Conservation (phyloP, 805 yeast genomes). For the Wickerhamiella bombiphila region DNA sequence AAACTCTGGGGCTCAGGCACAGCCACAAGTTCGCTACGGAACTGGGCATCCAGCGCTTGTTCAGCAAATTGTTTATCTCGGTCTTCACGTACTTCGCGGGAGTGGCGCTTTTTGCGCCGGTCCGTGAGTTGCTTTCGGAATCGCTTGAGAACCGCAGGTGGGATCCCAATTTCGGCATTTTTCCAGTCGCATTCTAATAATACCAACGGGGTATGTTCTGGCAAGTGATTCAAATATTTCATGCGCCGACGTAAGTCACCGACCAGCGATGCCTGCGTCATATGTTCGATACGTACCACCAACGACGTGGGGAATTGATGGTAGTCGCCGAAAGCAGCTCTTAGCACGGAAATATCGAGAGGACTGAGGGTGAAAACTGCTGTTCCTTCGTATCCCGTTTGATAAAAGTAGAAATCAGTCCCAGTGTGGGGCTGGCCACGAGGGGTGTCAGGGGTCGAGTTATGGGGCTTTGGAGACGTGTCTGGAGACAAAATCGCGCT, state of each 20-base stretch:
- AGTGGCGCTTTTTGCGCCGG: conserved; percentile 17
- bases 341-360: conserved; percentile 63
- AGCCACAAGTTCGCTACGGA: conserved; percentile 15
- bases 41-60: conserved; percentile 25
- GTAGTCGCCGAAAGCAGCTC: conserved; percentile 46
- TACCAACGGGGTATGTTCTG: conserved; percentile 72
- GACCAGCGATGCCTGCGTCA: conserved; percentile 50
- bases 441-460: background rate
- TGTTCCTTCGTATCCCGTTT: conserved; percentile 56
- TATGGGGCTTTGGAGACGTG: background rate
- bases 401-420: conserved; percentile 56
- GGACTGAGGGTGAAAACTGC: conserved; percentile 58
- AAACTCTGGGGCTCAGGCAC: conserved; percentile 9
- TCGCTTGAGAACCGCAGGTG: conserved; percentile 17
- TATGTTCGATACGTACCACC: conserved; percentile 49
- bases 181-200: conserved; percentile 79
- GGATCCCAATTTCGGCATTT: conserved; percentile 25
- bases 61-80: conserved; percentile 20
- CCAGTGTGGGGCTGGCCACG: conserved; percentile 18
- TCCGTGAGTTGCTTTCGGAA: conserved; percentile 18
- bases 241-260: conserved; percentile 44
- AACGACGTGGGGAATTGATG: conserved; percentile 54
- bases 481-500: conserved; percentile 7
- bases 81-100: conserved; percentile 18
- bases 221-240: conserved; percentile 69